Base-by-base conservation (phyloP, 2,329 filamentous ascomycete genomes). In the Talaromyces funiculosus region DNA sequence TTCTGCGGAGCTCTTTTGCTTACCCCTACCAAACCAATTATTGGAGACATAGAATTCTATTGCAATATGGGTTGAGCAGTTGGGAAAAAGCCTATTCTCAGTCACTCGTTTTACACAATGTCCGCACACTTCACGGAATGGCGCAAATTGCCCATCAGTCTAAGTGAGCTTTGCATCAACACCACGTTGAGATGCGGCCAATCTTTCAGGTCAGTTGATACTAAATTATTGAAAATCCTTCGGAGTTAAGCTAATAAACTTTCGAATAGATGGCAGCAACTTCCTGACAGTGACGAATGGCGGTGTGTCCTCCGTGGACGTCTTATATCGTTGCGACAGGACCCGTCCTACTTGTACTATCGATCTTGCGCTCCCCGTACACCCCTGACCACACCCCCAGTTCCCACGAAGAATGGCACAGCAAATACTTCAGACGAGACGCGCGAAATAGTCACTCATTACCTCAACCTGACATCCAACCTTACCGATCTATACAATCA, bases 121-220 rank as follows among this genome's bases (percentile, higher is more conserved):
- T 71, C 78, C 47, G 60, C 75, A 53, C 81, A 81, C 31, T 79
- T 85, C n/a, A 81, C 87, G 16, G 89, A 90, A 72, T 99, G 94
- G 94, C 86, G 86, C 65, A 95, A 90, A 78, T 78, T 99, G 66
- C 92, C 94, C 24, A 79, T 97, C 42, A 89, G 82, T 63, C 78
- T 96, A 35, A 84, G 87, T 3, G 94, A 99, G 72, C 84, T 99
- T 3, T 97, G 91, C 72, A 92, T 99, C 66, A 91, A 96, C 68
- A 99, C 93, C 0, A 96, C 92, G 0, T 80, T 99, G 35, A 87
- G 93, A 64, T 99, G 94, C 73, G 94, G 94, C 3, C 94, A 99
- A 74, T 96, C 93, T 0, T 99, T 99, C 67, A 78, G 85, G 84
- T 85, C 74, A 62, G 65, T 53, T 6, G 49, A 24, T 43, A 64